Evolutionary conservation across 2,329 filamentous ascomycete genomes (phyloP), one percentile per base, ranked within the genome.

Genomic region (Talaromyces sp.): DNA sequence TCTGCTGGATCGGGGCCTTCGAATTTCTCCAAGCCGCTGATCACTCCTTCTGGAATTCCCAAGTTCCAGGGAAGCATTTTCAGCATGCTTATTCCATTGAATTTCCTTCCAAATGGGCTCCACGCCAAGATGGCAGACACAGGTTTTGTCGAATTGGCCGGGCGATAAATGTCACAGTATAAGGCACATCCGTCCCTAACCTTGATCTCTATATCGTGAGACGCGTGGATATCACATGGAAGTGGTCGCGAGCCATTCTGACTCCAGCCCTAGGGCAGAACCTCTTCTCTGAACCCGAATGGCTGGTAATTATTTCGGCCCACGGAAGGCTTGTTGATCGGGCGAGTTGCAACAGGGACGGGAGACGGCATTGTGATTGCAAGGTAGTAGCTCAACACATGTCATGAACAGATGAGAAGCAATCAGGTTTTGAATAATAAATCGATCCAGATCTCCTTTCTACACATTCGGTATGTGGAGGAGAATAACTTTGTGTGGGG

Each of bases 1-100:
- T 61, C 58, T 7, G 66, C 64, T 4, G 75, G 75, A 63, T 77
- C 75, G 31, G 34, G 16, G n/a, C 51, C 51, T 33, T 54, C 51
- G 4, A 54, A 54, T 8, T 31, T 28, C 31, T 54, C 51, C 51
- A 54, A 31, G n/a, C 51, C 51, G 18, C 51, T 54, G 9, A 54
- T 33, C 8, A 33, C 28, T 12, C 51, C 51, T n/a, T 54, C 18
- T 7, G 51, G 51, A 16, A 54, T 16, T 4, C 51, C 51, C 3
- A 54, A 4, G 14, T 33, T 5, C 51, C 51, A 54, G 9, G 51
- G 51, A n/a, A 54, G 28, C 51, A 54, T 54, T 33, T 54, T 54
- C 5, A 54, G 14, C 51, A 54, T 54, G 5, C 10, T 30, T 28
- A 54, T 28, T 12, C 51, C 51, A 54, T 54, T 54, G 28, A 54